Evolutionary conservation across 164 flowering plant species (phyloP).

Genomic region (Vitis cinerea): DNA sequence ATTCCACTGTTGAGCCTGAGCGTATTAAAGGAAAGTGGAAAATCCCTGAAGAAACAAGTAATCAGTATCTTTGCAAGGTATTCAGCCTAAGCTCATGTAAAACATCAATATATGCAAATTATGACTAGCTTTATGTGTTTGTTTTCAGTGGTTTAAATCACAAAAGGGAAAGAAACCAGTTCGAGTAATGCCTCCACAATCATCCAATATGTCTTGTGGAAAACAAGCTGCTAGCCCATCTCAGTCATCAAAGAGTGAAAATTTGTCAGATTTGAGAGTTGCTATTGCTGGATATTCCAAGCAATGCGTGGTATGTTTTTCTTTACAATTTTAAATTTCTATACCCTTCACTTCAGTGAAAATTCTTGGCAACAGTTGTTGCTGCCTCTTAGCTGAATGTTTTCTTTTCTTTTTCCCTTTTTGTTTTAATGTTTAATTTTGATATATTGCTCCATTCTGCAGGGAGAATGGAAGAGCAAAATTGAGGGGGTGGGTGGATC

Average conservation of each 20-base stretch:
- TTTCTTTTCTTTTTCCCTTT: neutral
- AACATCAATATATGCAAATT: neutral
- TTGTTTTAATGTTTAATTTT: neutral
- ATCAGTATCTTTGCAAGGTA: conserved; percentile 75
- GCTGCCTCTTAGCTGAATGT: neutral
- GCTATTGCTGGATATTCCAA: conserved; percentile 50
- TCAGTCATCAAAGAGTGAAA: conserved; percentile 44
- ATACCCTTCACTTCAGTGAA: neutral
- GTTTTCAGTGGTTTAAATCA: conserved; percentile 83
- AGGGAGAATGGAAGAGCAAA: conserved; percentile 72
- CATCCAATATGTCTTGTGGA: conserved; percentile 34
- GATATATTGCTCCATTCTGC: conserved; percentile 13
- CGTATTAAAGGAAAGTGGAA: conserved; percentile 84
- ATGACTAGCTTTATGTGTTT: conserved; percentile 10
- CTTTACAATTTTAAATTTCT: conserved; percentile 3
- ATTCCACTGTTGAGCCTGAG: conserved; percentile 62
- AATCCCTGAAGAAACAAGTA: conserved; percentile 69
- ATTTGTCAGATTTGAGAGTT: conserved; percentile 64
- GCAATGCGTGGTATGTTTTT: conserved; percentile 49
- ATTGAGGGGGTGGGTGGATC: conserved; percentile 71
- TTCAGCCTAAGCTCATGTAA: conserved; percentile 3
- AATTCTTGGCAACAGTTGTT: neutral
- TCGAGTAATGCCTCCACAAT: conserved; percentile 59
- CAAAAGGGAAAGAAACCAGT: conserved; percentile 71
- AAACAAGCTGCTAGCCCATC: conserved; percentile 32